A percentile compares a stretch with the other conserved stretches of the same genome.
Conservation (phyloP, 2,329 filamentous ascomycete genomes). For the Arthroderma uncinatum region DNA sequence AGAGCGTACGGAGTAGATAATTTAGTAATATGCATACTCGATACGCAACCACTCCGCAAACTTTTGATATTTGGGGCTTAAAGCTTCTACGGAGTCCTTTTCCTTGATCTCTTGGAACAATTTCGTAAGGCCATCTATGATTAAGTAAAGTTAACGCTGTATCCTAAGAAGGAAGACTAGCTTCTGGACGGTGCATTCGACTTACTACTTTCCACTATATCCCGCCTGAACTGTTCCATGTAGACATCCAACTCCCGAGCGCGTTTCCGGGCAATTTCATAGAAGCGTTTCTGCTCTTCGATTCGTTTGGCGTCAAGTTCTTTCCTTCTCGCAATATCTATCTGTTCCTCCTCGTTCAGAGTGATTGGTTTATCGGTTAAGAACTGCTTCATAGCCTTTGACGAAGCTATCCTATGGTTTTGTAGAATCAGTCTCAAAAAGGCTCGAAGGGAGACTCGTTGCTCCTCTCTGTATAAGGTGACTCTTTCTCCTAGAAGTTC, state of each 20-base stretch:
- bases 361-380: constrained; percentile 61
- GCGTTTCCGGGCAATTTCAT: constrained; percentile 82
- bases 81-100: constrained; percentile 73
- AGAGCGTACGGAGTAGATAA: background rate
- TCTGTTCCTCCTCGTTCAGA: constrained; percentile 67
- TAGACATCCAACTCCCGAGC: constrained; percentile 91
- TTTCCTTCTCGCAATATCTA: constrained; percentile 70
- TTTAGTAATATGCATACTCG: constrained; percentile 42
- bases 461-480: constrained; percentile 70
- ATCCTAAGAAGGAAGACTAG: background rate
- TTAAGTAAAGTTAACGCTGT: background rate
- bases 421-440: constrained; percentile 79
- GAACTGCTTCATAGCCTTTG: constrained; percentile 75
- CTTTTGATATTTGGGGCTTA: constrained; percentile 93
- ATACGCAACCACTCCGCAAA: constrained; percentile 98
- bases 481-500: constrained; percentile 42
- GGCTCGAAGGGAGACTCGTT: constrained; percentile 80
- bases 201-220: constrained; percentile 62
- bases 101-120: constrained; percentile 87
- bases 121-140: constrained; percentile 68
- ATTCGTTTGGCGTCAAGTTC: constrained; percentile 76
- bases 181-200: constrained; percentile 12
- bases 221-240: constrained; percentile 71
- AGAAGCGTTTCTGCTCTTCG: constrained; percentile 87
- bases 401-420: constrained; percentile 72